These are phyloP conservation scores for Apophysomyces trapeziformis DNA, from an alignment of 371 early-diverging fungal genomes.

Conservation along the genomic window DNA sequence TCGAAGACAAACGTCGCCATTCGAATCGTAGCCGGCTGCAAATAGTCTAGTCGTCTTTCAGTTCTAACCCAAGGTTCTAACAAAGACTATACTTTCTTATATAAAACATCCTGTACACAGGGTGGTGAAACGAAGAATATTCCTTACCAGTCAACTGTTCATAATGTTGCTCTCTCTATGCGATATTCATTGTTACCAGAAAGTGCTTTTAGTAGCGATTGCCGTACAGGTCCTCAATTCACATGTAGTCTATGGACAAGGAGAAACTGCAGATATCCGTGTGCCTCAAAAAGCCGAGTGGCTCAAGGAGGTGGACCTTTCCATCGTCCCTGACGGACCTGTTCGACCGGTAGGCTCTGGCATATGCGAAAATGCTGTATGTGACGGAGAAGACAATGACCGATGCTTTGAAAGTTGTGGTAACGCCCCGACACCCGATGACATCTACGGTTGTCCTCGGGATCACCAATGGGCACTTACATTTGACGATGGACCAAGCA, in stretches of 20 bases:
- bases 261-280: constrained; percentile 46
- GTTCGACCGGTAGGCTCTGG: constrained; percentile 48
- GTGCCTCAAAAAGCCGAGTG: constrained; percentile 52
- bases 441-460: constrained; percentile 44
- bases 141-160: background rate
- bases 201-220: constrained; percentile 6
- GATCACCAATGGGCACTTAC: constrained; percentile 46
- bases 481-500: constrained; percentile 73
- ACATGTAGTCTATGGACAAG: constrained; percentile 37
- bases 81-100: background rate
- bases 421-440: constrained; percentile 29
- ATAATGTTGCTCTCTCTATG: background rate
- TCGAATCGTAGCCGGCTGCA: background rate
- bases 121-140: background rate
- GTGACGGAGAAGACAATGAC: constrained; percentile 45
- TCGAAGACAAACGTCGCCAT: background rate
- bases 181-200: background rate
- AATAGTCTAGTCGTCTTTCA: constrained; percentile 1
- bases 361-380: constrained; percentile 32
- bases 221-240: background rate
- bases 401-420: constrained; percentile 50
- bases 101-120: background rate
- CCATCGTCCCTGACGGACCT: constrained; percentile 23
- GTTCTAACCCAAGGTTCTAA: constrained; percentile 2
- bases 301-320: constrained; percentile 57